phyloP scores from a whole-genome alignment of 441 rosid species.

The Jatropha multifida region DNA sequence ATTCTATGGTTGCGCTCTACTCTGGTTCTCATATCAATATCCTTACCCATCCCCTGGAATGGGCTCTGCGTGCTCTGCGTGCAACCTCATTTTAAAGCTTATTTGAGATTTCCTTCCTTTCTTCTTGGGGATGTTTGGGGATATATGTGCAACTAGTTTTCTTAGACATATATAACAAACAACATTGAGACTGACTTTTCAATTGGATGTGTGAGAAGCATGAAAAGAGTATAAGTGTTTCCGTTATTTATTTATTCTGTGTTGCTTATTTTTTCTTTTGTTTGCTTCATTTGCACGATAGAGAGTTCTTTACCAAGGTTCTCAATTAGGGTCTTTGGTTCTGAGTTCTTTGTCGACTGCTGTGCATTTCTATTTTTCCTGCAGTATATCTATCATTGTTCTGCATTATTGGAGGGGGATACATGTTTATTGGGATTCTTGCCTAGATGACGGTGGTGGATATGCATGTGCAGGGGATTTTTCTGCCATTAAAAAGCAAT shows the following conservation, averaged over 20 bases:
- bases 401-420: no score
- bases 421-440: neutral
- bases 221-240: neutral
- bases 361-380: neutral
- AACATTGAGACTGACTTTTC: neutral
- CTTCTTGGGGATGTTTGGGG: neutral
- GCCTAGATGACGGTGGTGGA: neutral
- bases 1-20: neutral
- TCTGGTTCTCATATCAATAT: neutral
- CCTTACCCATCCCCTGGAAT: no score
- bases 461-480: neutral
- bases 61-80: neutral
- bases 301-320: neutral
- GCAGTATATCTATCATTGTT: neutral
- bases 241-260: neutral
- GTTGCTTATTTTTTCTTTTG: neutral
- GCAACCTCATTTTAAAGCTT: neutral
- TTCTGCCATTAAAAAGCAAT: neutral
- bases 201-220: neutral
- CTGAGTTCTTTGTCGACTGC: neutral
- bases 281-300: neutral
- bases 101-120: no score
- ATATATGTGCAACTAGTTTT: neutral
- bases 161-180: neutral
- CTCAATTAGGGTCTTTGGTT: neutral